Conservation (phyloP, 2,329 filamentous ascomycete species). For the Calonectria naviculata region DNA sequence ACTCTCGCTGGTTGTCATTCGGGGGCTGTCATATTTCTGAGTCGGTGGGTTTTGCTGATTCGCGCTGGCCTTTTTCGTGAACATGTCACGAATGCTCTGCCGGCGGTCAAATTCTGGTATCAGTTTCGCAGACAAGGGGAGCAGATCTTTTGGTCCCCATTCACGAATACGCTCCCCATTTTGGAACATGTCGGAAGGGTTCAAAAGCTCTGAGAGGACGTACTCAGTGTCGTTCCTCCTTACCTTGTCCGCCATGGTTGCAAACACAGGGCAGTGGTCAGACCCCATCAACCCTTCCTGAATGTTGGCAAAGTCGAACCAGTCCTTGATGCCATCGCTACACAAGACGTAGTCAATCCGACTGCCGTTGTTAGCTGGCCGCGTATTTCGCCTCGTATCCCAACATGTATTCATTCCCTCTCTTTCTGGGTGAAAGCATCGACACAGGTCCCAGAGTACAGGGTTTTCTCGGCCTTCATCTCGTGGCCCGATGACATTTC, state of each 20-base stretch:
- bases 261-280: slow-evolving; percentile 96
- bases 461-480: slow-evolving; percentile 77
- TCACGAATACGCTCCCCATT: slow-evolving; percentile 73
- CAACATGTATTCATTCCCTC: slow-evolving; percentile 97
- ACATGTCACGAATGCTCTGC: slow-evolving; percentile 93
- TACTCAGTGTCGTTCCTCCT: slow-evolving; percentile 58
- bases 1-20: neutral
- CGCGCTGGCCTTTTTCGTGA: slow-evolving; percentile 57
- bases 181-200: slow-evolving; percentile 77
- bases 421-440: slow-evolving; percentile 82
- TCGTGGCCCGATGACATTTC: slow-evolving; percentile 72
- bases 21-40: neutral
- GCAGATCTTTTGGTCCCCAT: slow-evolving; percentile 73
- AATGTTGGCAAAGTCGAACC: slow-evolving; percentile 86
- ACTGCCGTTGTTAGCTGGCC: slow-evolving; percentile 93
- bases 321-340: slow-evolving; percentile 79
- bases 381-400: slow-evolving; percentile 94
- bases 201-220: slow-evolving; percentile 79
- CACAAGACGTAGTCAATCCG: slow-evolving; percentile 95
- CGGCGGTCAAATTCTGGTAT: slow-evolving; percentile 90
- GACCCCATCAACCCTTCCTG: slow-evolving; percentile 95
- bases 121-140: slow-evolving; percentile 82
- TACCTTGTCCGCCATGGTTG: slow-evolving; percentile 74
- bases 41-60: slow-evolving; percentile 15
- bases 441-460: slow-evolving; percentile 85